Base-by-base conservation (phyloP, 2,329 filamentous ascomycete species). In the Pyrenophora graminea region DNA sequence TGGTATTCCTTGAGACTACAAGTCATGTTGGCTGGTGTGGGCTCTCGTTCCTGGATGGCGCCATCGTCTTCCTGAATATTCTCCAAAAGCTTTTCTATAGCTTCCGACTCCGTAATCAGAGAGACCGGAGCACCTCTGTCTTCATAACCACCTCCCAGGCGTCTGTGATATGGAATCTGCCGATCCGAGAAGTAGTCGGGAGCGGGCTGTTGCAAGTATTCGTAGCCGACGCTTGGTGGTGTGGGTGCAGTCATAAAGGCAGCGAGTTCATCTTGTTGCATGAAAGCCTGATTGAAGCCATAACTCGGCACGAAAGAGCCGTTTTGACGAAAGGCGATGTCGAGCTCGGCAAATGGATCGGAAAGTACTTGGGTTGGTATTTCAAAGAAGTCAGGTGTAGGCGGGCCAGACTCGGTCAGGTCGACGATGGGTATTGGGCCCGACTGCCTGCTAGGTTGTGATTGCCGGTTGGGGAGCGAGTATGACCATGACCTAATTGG, bases 1-100 rank as follows among this genome's bases (percentile, higher is more conserved):
- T 97, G 92, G 64, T 96, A 91, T 39, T 87, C 84, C 75, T 94
- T 91, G 7, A 97, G 77, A 0, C 81, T 77, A 50, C 84, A 85
- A 51, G 79, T 84, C 65, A 96, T 82, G 1, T 81, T 86, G 36
- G 82, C 80, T 0, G 90, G 90, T 0, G 88, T 91, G 19, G 83
- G 82, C 51, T 88, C 84, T 13, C 87, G 82, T 44, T 85, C 79
- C 47, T 86, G 80, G 1, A 72, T 73, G 36, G 76, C 63, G 13
- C 70, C 68, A 7, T 65, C 64, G 38, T 67, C 62, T 6, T 59
- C 60, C 45, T 64, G 55, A 30, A 72, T 68, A 30, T 67, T 70
- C 25, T 67, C 66, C 6, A 74, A 60, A 18, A 73, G 63, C 21
- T 66, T 63, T 25, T 63, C 61, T 9, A 71, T 59, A 6, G 63